Evolutionary conservation across 805 yeast genomes (phyloP).

Genomic region (Myxozyma udenii): DNA sequence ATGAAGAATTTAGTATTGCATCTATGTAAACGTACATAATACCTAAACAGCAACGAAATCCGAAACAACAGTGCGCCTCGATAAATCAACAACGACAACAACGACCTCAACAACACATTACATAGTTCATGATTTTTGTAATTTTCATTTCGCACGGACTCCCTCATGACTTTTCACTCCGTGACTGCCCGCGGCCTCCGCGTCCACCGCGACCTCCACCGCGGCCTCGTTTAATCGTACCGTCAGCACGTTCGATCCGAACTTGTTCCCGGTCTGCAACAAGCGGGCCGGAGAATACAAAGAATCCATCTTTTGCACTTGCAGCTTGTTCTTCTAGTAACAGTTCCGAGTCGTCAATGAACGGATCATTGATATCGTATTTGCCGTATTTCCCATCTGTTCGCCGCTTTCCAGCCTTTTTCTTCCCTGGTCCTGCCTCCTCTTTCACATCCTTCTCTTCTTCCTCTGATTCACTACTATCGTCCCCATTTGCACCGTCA

Average conservation of each 20-base stretch:
- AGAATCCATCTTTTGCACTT: constrained; percentile 90
- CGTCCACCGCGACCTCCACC: constrained; percentile 24
- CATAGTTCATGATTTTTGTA: too few relatives aligned
- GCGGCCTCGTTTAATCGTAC: constrained; percentile 39
- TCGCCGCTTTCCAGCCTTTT: constrained; percentile 51
- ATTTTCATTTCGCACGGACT: too few relatives aligned
- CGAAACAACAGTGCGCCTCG: too few relatives aligned
- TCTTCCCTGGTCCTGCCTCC: constrained; percentile 36
- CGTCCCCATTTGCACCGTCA: constrained; percentile 34
- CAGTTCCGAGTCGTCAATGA: constrained; percentile 91
- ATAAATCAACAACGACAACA: too few relatives aligned
- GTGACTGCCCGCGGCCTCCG: too few relatives aligned
- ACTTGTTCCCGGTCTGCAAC: constrained; percentile 57
- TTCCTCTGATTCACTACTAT: constrained; percentile 40
- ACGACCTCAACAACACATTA: too few relatives aligned
- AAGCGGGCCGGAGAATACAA: constrained; percentile 90
- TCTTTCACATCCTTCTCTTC: constrained; percentile 37
- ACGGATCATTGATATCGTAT: constrained; percentile 90
- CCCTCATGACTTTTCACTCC: too few relatives aligned
- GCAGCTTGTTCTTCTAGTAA: constrained; percentile 92
- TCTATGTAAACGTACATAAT: too few relatives aligned
- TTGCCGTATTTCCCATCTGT: constrained; percentile 63
- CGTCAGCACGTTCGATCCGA: constrained; percentile 47
- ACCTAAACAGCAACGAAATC: too few relatives aligned
- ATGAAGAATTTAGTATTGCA: too few relatives aligned